phyloP scores from a whole-genome alignment of 1,139 yeast species.

The Hansenula sp. region DNA sequence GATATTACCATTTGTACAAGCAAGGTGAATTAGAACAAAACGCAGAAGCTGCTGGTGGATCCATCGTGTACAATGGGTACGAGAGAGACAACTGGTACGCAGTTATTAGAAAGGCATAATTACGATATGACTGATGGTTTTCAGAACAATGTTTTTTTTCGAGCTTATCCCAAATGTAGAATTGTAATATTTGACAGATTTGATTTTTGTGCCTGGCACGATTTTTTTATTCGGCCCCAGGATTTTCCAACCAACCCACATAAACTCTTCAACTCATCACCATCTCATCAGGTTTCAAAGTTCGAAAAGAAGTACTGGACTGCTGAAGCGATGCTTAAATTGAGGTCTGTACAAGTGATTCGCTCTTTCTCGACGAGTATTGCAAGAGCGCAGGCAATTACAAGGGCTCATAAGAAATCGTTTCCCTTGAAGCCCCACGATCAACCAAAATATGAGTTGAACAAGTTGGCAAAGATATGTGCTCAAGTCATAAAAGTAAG shows the following conservation, averaged over 20 bases:
- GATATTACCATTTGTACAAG: constrained; percentile 84
- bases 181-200: no score
- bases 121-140: neutral
- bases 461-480: neutral
- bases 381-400: neutral
- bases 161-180: no score
- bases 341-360: neutral
- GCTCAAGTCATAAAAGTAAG: neutral
- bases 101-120: constrained; percentile 33
- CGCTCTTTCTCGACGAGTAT: neutral
- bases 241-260: no score
- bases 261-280: no score
- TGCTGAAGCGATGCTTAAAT: neutral
- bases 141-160: no score
- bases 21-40: constrained; percentile 79
- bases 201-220: neutral
- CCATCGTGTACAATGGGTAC: constrained; percentile 69
- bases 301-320: no score
- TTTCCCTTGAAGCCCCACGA: constrained; percentile 1
- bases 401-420: constrained; percentile 3
- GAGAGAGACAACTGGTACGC: constrained; percentile 97
- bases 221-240: neutral
- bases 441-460: neutral
- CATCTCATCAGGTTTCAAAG: no score
- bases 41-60: constrained; percentile 64